Percentiles rank a stretch among this genome's conserved stretches.
Evolutionary conservation across 257 asterid genomes (phyloP).

Genomic region (Apocynum venetum): DNA sequence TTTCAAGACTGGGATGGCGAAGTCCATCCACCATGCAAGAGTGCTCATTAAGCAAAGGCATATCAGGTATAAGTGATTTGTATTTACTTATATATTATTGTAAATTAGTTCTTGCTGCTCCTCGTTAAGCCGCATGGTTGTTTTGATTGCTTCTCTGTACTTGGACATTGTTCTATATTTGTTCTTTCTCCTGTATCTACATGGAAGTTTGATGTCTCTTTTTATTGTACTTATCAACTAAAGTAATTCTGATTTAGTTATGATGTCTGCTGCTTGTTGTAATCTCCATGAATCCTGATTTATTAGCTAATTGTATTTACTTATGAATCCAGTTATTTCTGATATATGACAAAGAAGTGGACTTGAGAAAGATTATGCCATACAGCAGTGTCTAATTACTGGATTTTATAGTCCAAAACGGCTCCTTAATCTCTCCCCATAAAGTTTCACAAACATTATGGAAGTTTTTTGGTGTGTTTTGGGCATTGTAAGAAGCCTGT

Average conservation of each 20-base stretch:
- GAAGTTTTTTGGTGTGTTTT: too few species aligned
- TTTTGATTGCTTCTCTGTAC: neutral
- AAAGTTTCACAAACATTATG: neutral
- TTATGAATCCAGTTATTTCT: neutral
- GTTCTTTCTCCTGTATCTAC: too few species aligned
- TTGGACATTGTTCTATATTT: too few species aligned
- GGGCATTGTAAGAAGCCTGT: too few species aligned
- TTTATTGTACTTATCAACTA: too few species aligned
- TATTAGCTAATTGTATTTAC: neutral
- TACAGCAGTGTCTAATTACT: too few species aligned
- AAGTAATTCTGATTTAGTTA: too few species aligned
- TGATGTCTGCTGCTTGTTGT: neutral
- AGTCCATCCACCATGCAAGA: slow-evolving; percentile 51
- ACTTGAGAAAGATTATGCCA: neutral
- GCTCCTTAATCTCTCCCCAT: neutral
- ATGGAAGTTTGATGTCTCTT: too few species aligned
- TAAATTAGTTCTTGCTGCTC: neutral
- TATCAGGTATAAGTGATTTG: slow-evolving; percentile 27
- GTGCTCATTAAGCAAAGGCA: slow-evolving; percentile 53
- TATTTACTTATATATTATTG: neutral
- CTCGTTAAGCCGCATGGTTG: neutral
- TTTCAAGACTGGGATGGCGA: slow-evolving; percentile 47
- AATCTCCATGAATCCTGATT: neutral
- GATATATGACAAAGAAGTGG: neutral
- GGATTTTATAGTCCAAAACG: neutral